These are phyloP conservation scores for Sporothrix pallida DNA, from an alignment of 2,329 filamentous ascomycete genomes.

Conservation along the genomic window DNA sequence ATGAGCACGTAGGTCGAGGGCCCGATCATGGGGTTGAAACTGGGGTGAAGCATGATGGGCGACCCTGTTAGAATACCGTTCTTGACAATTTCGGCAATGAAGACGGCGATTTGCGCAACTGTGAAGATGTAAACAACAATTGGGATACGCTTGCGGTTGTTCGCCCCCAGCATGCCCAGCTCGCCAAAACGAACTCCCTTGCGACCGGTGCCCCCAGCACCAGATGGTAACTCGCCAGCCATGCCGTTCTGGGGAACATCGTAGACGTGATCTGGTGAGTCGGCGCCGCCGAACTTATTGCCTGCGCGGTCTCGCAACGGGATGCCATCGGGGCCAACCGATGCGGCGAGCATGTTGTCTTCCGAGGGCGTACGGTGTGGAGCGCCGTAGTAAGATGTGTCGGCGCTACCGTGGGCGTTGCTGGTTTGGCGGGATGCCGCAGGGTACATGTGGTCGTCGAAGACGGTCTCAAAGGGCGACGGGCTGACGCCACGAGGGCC, in stretches of 20 bases:
- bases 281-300: conserved; percentile 50
- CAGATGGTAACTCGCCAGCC: conserved; percentile 36
- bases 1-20: conserved; percentile 89
- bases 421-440: conserved; percentile 51
- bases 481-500: conserved; percentile 35
- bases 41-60: conserved; percentile 77
- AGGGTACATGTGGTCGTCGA: conserved; percentile 71
- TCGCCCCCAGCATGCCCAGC: conserved; percentile 63
- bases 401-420: conserved; percentile 49
- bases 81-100: conserved; percentile 84
- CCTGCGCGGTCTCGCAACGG: conserved; percentile 60
- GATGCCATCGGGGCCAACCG: conserved; percentile 55
- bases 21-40: conserved; percentile 97
- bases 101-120: conserved; percentile 77
- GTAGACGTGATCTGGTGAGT: conserved; percentile 65
- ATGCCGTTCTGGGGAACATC: conserved; percentile 53
- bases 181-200: conserved; percentile 61
- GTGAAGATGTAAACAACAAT: conserved; percentile 86
- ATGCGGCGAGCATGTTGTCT: conserved; percentile 43
- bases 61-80: conserved; percentile 73
- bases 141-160: conserved; percentile 64
- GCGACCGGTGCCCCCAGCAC: conserved; percentile 36
- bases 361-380: conserved; percentile 51
- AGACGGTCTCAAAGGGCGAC: conserved; percentile 67
- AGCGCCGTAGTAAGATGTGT: conserved; percentile 65